Conservation (phyloP, 208 protist species). For the Trypanosoma mega region DNA sequence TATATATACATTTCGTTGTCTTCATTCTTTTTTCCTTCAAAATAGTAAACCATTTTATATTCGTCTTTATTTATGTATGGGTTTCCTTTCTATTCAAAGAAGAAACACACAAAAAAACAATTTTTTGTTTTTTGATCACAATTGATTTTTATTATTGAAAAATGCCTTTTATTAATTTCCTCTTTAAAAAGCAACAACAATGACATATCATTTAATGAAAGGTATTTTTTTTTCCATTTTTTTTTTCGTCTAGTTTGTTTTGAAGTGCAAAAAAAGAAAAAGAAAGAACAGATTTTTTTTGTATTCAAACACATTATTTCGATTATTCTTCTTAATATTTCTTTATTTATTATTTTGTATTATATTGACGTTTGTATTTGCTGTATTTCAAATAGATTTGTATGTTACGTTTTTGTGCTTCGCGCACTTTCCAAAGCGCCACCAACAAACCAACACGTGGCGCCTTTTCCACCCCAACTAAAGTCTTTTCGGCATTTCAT, state of each 20-base stretch:
- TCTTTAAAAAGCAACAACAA: background rate
- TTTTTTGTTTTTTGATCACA: too few relatives aligned
- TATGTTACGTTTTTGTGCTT: constrained; percentile 9
- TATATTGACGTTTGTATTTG: background rate
- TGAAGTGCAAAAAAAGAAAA: background rate
- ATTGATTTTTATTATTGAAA: too few relatives aligned
- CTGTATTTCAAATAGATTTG: background rate
- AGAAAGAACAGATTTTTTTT: background rate
- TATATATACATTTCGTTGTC: too few relatives aligned
- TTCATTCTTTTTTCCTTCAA: background rate
- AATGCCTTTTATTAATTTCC: too few relatives aligned
- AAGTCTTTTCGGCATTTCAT: background rate
- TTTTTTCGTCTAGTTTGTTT: background rate
- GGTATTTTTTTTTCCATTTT: background rate
- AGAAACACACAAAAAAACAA: background rate
- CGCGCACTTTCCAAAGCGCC: background rate
- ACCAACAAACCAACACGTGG: too few relatives aligned
- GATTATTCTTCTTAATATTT: background rate
- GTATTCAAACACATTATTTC: background rate
- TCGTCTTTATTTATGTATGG: background rate
- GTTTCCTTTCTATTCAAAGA: background rate
- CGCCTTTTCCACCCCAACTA: constrained; percentile 7
- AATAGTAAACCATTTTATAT: background rate
- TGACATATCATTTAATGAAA: too few relatives aligned
- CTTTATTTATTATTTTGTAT: background rate